Evolutionary conservation across 768 basidiomycete genomes (phyloP), one percentile per base, ranked within the genome.

Genomic region (Lactarius hatsudake): DNA sequence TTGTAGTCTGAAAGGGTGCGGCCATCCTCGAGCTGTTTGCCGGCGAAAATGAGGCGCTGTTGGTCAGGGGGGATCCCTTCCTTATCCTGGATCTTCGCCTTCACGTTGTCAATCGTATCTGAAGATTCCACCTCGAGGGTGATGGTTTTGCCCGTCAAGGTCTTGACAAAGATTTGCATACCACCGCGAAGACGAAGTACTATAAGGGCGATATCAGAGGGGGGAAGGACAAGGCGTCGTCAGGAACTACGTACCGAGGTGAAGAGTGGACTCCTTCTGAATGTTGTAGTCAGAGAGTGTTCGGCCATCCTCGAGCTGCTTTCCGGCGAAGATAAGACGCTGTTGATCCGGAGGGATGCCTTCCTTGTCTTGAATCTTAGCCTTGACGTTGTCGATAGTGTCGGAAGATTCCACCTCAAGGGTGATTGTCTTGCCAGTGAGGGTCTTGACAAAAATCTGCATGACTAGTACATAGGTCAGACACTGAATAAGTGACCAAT

Each of bases 221-320:
- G 45, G 2, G 36, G 54, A 51, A 1, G 30, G 17, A 34, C 15
- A 54, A 15, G 1, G 28, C 18, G 9, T 9, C 68, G 74, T 69
- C 63, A 1, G 9, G 13, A 15, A 15, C 10, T 32, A 42, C 74
- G 38, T 72, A 74, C 73, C 74, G 53, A 74, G 73, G 64, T 75
- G 75, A 42, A 75, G 74, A 18, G 74, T 75, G 38, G 69, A 71
- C 71, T 75, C 74, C 68, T 75, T 75, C 72, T 75, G 75, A 26
- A 75, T 75, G 71, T 76, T 75, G 66, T 76, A 76, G 63, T 77
- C 76, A 4, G 76, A 75, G n/a, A 77, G 75, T 5, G 76, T 77
- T 70, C 84, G 80, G 42, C 84, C 84, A 70, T 86, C 84, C 73
- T 86, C 84, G 51, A 85, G 78, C 76, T 86, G 84, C 76, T 86